Base-by-base conservation (phyloP, 2,329 filamentous ascomycete genomes). In the Paramyrothecium roridum region DNA sequence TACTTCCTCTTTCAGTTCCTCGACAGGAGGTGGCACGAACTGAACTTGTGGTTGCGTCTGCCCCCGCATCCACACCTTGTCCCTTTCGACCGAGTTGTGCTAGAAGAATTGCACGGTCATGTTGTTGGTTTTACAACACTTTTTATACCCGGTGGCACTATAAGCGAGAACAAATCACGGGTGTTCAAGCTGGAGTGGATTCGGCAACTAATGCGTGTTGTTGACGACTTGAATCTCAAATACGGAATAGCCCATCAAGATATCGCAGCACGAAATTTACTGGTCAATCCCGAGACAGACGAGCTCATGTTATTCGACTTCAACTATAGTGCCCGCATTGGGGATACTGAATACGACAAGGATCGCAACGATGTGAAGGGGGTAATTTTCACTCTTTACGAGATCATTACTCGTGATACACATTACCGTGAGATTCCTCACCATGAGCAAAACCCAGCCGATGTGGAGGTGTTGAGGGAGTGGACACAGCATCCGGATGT, bases 181-280 rank as follows among this genome's bases (percentile, higher is more conserved):
- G 48, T 60, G 13, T 75, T 75, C 56, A 71, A 69, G 63, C 57
- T 74, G 8, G 58, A 69, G 54, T 73, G 68, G 66, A 60, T 73
- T 12, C 54, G 65, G 22, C 72, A 76, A 54, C 65, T 76, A 8
- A 68, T 63, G 7, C 16, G 63, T 2, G 65, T 71, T 7, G 63
- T 76, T 8, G 73, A 76, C 53, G 65, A 69, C 37, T 60, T 76
- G 23, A 76, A 76, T 52, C 59, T 75, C 12, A 54, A 64, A 37
- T 58, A 69, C 37, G 72, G 73, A 26, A 67, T 76, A 40, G 58
- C 63, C 45, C 74, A 76, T 58, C 67, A 73, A 56, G 74, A 75
- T 54, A 63, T 77, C 51, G 65, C 67, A 3, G 57, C 69, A 3
- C 65, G 70, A 33, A 76, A 76, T 54, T 62, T 76, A 6, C 48